A percentile compares a stretch with the other conserved stretches of the same genome.
phyloP scores from a whole-genome alignment of 2,329 filamentous ascomycete species.

The Alternaria panax region DNA sequence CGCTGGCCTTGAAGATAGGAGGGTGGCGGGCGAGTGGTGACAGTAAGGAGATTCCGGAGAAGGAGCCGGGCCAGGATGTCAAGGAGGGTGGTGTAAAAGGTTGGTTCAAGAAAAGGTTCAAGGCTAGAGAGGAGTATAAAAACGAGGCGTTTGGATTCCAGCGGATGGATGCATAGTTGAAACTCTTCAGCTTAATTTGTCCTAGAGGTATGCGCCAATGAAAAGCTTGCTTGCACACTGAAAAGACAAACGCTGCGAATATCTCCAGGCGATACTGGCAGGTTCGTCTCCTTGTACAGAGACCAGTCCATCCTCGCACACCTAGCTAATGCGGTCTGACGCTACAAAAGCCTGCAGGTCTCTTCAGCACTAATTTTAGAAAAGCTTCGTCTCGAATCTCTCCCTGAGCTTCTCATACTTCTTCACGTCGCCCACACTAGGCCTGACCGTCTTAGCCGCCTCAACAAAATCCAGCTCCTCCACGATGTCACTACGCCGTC shows the following conservation, averaged over 20 bases:
- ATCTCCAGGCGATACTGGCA: background rate
- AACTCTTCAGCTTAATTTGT: no score
- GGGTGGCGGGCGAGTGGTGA: background rate
- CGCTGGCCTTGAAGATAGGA: background rate
- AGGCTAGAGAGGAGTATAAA: constrained; percentile 1
- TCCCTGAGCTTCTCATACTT: constrained; percentile 64
- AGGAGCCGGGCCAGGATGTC: background rate
- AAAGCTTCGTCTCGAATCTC: constrained; percentile 51
- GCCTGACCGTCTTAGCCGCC: constrained; percentile 53
- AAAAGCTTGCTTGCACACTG: no score
- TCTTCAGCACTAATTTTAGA: constrained; percentile 3
- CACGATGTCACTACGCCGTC: constrained; percentile 55
- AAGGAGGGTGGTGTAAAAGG: background rate
- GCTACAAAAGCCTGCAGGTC: background rate
- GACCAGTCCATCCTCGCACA: background rate
- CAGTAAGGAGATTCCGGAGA: background rate
- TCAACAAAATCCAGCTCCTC: constrained; percentile 57
- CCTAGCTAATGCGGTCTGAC: background rate
- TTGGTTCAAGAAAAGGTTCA: background rate
- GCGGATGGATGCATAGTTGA: background rate
- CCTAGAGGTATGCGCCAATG: background rate
- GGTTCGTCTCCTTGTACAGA: background rate
- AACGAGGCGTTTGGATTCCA: background rate
- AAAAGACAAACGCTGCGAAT: background rate
- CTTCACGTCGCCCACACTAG: constrained; percentile 64